Evolutionary conservation across 805 yeast species (phyloP), one percentile per base, ranked within the genome.

Genomic region (Schwanniomyces vanrijiae): DNA sequence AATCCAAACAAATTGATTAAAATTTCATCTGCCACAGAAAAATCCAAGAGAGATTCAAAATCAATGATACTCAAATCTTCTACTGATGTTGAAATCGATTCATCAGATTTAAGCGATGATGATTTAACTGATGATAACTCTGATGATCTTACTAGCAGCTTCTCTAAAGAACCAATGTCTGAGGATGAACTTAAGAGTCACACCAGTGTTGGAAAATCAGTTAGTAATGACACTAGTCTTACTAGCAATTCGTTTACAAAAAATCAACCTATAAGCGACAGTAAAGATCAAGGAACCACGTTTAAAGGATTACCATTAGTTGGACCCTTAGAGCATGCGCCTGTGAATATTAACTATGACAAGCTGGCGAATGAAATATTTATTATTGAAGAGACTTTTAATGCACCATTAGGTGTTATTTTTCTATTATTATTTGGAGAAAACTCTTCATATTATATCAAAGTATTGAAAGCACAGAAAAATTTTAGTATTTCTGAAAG

Each of bases 321-420:
- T 13, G 82, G 81, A 0, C 83, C 83, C 0, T 47, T 58, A 8
- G 62, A 71, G 8, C 85, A 82, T 56, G 60, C 69, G 3, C 81
- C 85, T 4, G 82, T 86, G 0, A 68, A 64, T n/a, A 58, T 57
- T 25, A 59, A 71, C 46, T 81, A 80, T 57, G 66, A 60, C 11
- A 72, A 76, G 18, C 70, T 68, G 6, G 51, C 74, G 1, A 74
- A 72, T 9, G 91, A 86, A 49, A 76, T 76, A 2, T 74, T 83
- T 48, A 73, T 88, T 35, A 63, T 68, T 10, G 86, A 83, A 42
- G 82, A 78, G 7, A 58, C 60, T 0, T 65, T 86, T 5, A 64
- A 72, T 38, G 88, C 88, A 0, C 92, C 94, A 0, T 47, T 87
- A 18, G 90, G 91, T 1, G 76, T 73, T 11, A 80, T 86, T 0